These are phyloP conservation scores for Backusella parvicylindrica DNA, from an alignment of 192 early-diverging fungal species.

Conservation along the genomic window DNA sequence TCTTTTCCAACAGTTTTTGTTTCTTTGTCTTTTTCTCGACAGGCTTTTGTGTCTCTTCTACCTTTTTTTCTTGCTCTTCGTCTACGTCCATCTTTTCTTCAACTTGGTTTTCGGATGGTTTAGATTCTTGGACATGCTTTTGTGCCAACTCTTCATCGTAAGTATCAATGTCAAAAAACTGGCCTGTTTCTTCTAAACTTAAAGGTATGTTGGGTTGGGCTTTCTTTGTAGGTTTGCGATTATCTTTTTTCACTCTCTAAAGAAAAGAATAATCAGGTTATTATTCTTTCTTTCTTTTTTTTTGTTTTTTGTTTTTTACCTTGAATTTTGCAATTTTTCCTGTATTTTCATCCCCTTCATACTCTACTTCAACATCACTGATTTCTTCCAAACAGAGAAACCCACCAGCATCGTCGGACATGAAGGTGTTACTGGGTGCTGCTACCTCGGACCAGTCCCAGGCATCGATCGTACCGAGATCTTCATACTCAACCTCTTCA, in stretches of 20 bases:
- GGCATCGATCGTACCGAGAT: conserved; percentile 35
- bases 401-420: conserved; percentile 70
- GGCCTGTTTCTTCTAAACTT: conserved; percentile 36
- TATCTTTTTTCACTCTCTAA: conserved; percentile 16
- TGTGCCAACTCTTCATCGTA: conserved; percentile 63
- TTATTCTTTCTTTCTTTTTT: conserved; percentile 10
- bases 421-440: conserved; percentile 42
- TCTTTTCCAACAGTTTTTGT: conserved; percentile 6
- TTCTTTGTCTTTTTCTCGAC: conserved; percentile 12
- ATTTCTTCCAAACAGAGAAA: conserved; percentile 88
- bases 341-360: conserved; percentile 56
- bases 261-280: conserved; percentile 7
- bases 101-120: background rate
- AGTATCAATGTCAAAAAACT: conserved; percentile 76
- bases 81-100: background rate
- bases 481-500: conserved; percentile 18
- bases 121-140: background rate
- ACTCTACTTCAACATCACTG: conserved; percentile 77
- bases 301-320: conserved; percentile 36
- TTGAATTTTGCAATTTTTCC: conserved; percentile 74
- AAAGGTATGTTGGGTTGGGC: conserved; percentile 49
- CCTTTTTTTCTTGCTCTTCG: conserved; percentile 2
- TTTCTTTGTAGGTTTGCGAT: conserved; percentile 28
- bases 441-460: conserved; percentile 62
- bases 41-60: background rate